Conservation (phyloP, 768 basidiomycete species). For the Calocybe gangraenosa region DNA sequence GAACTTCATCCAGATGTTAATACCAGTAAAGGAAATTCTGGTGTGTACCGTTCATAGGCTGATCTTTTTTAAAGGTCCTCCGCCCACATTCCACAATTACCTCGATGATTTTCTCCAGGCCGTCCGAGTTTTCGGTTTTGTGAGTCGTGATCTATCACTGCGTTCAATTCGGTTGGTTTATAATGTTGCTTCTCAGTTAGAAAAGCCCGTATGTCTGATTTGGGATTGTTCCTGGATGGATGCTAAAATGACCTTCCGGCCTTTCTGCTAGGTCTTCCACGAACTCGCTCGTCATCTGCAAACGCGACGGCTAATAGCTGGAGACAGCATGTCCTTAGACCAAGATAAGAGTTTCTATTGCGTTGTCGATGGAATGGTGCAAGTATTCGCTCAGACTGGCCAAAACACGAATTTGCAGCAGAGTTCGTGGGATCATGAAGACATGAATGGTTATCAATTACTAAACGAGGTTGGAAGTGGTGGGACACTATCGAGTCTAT, state of each 20-base stretch:
- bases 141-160: slow-evolving; percentile 28
- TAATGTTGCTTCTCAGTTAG: slow-evolving; percentile 42
- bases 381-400: slow-evolving; percentile 80
- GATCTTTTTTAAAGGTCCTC: slow-evolving; percentile 41
- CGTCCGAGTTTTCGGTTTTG: slow-evolving; percentile 94
- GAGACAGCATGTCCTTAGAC: slow-evolving; percentile 88
- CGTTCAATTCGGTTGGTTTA: not conserved
- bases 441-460: slow-evolving; percentile 93
- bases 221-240: not conserved
- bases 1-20: slow-evolving; percentile 93
- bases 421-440: slow-evolving; percentile 74
- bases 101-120: slow-evolving; percentile 96
- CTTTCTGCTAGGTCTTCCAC: slow-evolving; percentile 73
- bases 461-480: slow-evolving; percentile 96
- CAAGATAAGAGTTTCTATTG: slow-evolving; percentile 96
- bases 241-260: not conserved
- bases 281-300: slow-evolving; percentile 95
- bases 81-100: slow-evolving; percentile 89
- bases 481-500: slow-evolving; percentile 91
- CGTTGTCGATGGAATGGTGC: slow-evolving; percentile 95
- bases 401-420: slow-evolving; percentile 42
- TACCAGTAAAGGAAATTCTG: slow-evolving; percentile 31
- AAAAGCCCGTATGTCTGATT: slow-evolving; percentile 75
- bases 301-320: slow-evolving; percentile 91
- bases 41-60: not conserved